Evolutionary conservation across 1,139 yeast genomes (phyloP).

Genomic region (Taphrina wiesneri): DNA sequence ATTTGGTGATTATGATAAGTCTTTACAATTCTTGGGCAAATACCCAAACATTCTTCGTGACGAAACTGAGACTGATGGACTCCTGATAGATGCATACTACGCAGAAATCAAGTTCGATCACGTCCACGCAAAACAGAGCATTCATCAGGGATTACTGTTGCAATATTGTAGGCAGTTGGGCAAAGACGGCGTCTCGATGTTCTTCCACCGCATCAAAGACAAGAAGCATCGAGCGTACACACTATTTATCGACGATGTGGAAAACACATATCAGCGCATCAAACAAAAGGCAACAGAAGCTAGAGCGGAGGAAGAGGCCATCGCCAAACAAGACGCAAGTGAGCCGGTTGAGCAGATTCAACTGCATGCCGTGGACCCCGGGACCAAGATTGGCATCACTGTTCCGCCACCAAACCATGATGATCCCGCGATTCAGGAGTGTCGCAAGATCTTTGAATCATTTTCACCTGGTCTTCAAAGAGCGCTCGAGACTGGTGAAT

Average conservation of each 20-base stretch:
- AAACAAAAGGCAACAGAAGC: conserved; percentile 70
- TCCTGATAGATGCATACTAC: conserved; percentile 91
- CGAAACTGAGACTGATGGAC: conserved; percentile 86
- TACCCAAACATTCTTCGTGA: conserved; percentile 67
- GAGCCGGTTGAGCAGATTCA: conserved; percentile 77
- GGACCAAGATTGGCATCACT: conserved; percentile 68
- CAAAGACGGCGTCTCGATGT: conserved; percentile 62
- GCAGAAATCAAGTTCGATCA: conserved; percentile 65
- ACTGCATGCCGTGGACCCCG: conserved; percentile 82
- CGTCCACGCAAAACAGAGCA: conserved; percentile 57
- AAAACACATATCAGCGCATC: conserved; percentile 70
- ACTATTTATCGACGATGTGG: conserved; percentile 73
- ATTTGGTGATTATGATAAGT: conserved; percentile 51
- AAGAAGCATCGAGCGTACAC: conserved; percentile 59
- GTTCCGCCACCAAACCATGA: conserved; percentile 58
- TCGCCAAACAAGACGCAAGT: conserved; percentile 45
- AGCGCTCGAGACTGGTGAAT: conserved; percentile 69
- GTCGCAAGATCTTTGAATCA: conserved; percentile 55
- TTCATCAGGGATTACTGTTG: conserved; percentile 76
- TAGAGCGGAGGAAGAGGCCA: conserved; percentile 50
- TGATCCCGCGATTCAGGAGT: conserved; percentile 51
- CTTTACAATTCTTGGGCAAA: conserved; percentile 56
- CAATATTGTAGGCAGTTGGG: conserved; percentile 73
- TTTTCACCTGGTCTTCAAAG: conserved; percentile 66
- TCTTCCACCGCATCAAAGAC: conserved; percentile 57